These are phyloP conservation scores for Neurospora tetraspora DNA, from an alignment of 495 filamentous ascomycete genomes.

Conservation along the genomic window DNA sequence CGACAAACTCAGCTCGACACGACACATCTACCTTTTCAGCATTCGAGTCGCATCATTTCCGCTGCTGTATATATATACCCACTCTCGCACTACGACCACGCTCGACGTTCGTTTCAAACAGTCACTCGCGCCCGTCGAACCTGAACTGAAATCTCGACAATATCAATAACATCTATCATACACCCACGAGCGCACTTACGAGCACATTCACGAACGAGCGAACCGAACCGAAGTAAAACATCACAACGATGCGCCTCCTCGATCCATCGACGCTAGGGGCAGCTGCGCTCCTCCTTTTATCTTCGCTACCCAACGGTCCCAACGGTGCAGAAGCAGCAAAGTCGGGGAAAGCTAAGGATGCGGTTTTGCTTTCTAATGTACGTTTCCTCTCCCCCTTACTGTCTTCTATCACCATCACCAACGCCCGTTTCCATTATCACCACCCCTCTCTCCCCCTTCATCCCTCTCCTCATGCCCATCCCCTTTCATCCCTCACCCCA, in stretches of 20 bases:
- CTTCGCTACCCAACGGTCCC: background rate
- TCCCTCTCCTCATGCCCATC: no score
- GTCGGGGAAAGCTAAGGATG: background rate
- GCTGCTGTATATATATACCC: background rate
- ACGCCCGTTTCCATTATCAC: no score
- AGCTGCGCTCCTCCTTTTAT: background rate
- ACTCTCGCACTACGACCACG: background rate
- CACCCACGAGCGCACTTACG: background rate
- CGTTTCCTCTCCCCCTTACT: background rate
- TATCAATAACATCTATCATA: background rate
- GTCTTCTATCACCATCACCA: background rate
- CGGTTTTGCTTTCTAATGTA: background rate
- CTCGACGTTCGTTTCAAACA: background rate
- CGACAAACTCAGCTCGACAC: background rate
- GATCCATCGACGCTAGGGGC: background rate
- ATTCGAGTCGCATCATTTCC: background rate
- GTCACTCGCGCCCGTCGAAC: background rate
- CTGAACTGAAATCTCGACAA: background rate
- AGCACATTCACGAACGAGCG: background rate
- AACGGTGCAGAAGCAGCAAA: background rate
- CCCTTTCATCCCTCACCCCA: no score
- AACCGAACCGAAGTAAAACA: background rate
- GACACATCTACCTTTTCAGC: background rate
- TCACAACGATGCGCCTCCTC: background rate
- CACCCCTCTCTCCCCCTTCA: no score